Base-by-base conservation (phyloP, 2,329 filamentous ascomycete genomes). In the Alternaria arborescens region DNA sequence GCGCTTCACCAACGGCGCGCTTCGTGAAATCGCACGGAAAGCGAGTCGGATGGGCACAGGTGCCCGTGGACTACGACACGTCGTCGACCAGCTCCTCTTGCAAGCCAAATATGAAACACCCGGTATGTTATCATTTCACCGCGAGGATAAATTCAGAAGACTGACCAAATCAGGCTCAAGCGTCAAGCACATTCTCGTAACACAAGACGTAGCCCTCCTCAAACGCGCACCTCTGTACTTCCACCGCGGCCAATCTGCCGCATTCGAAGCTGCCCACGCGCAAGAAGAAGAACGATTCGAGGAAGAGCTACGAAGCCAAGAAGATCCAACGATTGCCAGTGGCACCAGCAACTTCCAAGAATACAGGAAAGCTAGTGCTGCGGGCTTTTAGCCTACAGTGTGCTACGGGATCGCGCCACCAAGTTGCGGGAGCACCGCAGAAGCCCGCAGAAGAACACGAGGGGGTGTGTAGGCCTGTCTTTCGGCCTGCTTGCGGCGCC, bases 21-120 rank as follows among this genome's bases (percentile, higher is more conserved):
- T 98, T n/a, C 85, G 89, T 64, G 91, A 91, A 52, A 88, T 99
- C 59, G 94, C 95, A 3, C 86, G 89, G 62, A 90, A 90, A 28
- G 88, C 87, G 2, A 80, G 84, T 53, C 82, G 82, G 14, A 89
- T 89, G 84, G 88, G 87, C 1, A 97, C 94, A 0, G 95, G 95
- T 3, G 82, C 82, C 2, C 75, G 82, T 28, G 82, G 80, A 3
- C 67, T 84, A 18, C 78, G 81, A 2, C 82, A 82, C 3, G 82
- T 84, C 14, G 77, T 84, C 64, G 82, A 84, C 61, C 73, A 82
- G 20, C 61, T 84, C 43, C 75, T 84, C 5, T 58, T 75, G 75
- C 77, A 51, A 76, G 83, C 62, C 50, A 84, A 83, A 78, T 84
- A 82, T 62, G 82, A 84, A 58, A 77, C 80, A 26, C 82, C 82